phyloP scores from a whole-genome alignment of 495 filamentous ascomycete species.

The Aspergillus avenaceus region DNA sequence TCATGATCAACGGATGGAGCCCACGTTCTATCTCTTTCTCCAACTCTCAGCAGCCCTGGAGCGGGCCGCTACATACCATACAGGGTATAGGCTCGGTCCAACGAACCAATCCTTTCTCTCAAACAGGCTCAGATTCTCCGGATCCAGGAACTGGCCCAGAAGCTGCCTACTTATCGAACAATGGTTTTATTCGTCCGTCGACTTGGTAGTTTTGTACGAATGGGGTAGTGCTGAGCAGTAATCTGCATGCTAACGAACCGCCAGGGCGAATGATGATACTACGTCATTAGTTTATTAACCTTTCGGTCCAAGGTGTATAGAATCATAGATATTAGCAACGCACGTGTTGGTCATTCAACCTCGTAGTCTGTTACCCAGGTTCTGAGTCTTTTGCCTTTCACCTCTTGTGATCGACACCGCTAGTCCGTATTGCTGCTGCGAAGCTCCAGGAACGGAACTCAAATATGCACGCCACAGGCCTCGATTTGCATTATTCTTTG shows the following conservation, averaged over 20 bases:
- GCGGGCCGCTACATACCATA: slow-evolving; percentile 12
- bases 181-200: background rate
- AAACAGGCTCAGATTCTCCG: background rate
- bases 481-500: background rate
- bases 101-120: slow-evolving; percentile 3
- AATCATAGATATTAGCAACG: slow-evolving; percentile 1
- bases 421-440: background rate
- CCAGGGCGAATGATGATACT: background rate
- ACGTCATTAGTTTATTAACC: background rate
- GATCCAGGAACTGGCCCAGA: background rate
- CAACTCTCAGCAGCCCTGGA: background rate
- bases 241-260: background rate
- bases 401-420: slow-evolving; percentile 5
- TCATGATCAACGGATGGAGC: slow-evolving; percentile 13
- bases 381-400: background rate
- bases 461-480: background rate
- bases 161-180: background rate
- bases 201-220: background rate
- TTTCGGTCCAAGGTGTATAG: too few relatives aligned
- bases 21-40: slow-evolving; percentile 4
- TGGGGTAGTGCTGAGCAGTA: background rate
- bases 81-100: slow-evolving; percentile 8
- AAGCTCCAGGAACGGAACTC: slow-evolving; percentile 6
- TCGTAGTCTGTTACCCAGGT: background rate
- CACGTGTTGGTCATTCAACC: slow-evolving; percentile 9